Percentiles rank a stretch among this genome's conserved stretches.
These are phyloP conservation scores for Sherardia arvensis DNA, from an alignment of 257 asterid genomes.

Conservation along the genomic window DNA sequence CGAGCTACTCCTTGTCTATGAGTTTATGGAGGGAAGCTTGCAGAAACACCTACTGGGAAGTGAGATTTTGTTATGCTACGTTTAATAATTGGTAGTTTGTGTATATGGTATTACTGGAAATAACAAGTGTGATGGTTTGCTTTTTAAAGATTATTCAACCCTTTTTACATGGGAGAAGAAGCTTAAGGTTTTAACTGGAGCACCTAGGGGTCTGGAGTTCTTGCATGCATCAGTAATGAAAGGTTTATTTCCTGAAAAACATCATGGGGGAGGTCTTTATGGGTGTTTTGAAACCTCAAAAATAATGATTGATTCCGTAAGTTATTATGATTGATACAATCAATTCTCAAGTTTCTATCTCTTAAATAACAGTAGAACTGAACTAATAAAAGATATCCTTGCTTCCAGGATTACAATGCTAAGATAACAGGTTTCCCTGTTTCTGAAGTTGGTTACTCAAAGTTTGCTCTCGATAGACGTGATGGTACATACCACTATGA, in stretches of 20 bases:
- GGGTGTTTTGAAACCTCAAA: not conserved
- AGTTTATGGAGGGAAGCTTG: slow-evolving; percentile 82
- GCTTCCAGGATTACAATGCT: too few species aligned
- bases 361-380: too few species aligned
- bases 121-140: not conserved
- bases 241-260: not conserved
- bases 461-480: too few species aligned
- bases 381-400: too few species aligned
- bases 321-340: too few species aligned
- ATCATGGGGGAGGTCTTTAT: not conserved
- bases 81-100: not conserved
- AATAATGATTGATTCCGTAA: too few species aligned
- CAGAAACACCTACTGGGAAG: slow-evolving; percentile 84
- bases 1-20: slow-evolving; percentile 70
- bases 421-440: too few species aligned
- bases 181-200: slow-evolving; percentile 50
- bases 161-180: slow-evolving; percentile 51
- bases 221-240: slow-evolving; percentile 39
- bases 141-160: slow-evolving; percentile 49
- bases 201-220: slow-evolving; percentile 64
- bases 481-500: too few species aligned
- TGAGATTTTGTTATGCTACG: slow-evolving; percentile 23
- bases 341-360: too few species aligned
- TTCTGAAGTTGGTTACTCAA: too few species aligned
- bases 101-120: not conserved